A percentile compares a stretch with the other conserved stretches of the same genome.
phyloP scores from a whole-genome alignment of 2,329 filamentous ascomycete genomes.

The Ascochyta clinopodiicola region DNA sequence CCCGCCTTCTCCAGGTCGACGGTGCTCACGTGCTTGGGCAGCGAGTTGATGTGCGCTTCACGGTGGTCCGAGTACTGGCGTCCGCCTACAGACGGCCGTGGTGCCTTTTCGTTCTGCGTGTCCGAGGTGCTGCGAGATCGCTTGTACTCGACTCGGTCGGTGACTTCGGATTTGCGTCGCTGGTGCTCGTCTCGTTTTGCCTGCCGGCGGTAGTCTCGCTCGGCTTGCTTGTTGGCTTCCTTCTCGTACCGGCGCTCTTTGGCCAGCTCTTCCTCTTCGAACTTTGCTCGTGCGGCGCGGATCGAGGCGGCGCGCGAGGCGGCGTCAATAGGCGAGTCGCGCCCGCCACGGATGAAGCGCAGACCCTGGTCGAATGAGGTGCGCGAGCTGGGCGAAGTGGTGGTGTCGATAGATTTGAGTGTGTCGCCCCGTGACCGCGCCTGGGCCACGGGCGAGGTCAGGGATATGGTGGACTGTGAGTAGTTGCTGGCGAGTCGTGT shows the following conservation, averaged over 20 bases:
- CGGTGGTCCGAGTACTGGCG: conserved; percentile 48
- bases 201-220: conserved; percentile 54
- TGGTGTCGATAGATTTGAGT: conserved; percentile 56
- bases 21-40: conserved; percentile 42
- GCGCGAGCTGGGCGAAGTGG: conserved; percentile 59
- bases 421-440: conserved; percentile 58
- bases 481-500: conserved; percentile 56
- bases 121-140: conserved; percentile 42
- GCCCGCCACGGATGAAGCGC: conserved; percentile 57
- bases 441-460: conserved; percentile 51
- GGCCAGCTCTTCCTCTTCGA: conserved; percentile 64
- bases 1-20: conserved; percentile 41
- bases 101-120: conserved; percentile 37
- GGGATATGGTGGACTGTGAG: conserved; percentile 59
- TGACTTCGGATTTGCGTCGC: conserved; percentile 50
- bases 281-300: conserved; percentile 62
- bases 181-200: conserved; percentile 53
- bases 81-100: conserved; percentile 42
- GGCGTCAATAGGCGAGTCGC: conserved; percentile 57
- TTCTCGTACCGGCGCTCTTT: conserved; percentile 63
- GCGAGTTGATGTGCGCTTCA: conserved; percentile 43
- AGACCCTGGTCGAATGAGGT: conserved; percentile 65
- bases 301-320: conserved; percentile 63
- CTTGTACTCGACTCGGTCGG: conserved; percentile 37
- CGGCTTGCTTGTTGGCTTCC: conserved; percentile 55